phyloP scores from a whole-genome alignment of 441 rosid genomes.

The Populus tomentosa region DNA sequence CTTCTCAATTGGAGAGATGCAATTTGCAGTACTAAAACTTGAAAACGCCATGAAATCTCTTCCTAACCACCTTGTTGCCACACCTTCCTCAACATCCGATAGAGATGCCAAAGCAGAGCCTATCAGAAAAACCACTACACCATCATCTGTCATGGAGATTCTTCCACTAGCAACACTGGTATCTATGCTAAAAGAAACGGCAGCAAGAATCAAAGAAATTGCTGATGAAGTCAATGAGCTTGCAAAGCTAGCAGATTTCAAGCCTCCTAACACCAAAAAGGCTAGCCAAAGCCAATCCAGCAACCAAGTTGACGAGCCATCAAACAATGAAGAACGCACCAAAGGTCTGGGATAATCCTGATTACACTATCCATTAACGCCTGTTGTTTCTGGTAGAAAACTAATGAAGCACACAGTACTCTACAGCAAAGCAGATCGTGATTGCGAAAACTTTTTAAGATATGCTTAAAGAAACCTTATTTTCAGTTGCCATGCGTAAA shows the following conservation, averaged over 20 bases:
- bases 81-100: slow-evolving; percentile 3
- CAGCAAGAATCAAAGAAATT: slow-evolving; percentile 41
- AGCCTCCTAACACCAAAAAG: slow-evolving; percentile 31
- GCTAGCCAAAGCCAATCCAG: slow-evolving; percentile 18
- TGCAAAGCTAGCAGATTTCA: slow-evolving; percentile 40
- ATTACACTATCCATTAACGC: not conserved
- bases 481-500: not conserved
- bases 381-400: not conserved
- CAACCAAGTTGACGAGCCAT: not conserved
- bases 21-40: slow-evolving; percentile 48
- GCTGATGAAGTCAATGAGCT: slow-evolving; percentile 42
- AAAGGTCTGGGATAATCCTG: not conserved
- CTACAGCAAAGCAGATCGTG: no score
- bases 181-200: slow-evolving; percentile 44
- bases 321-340: not conserved
- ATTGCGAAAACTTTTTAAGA: no score
- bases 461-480: not conserved
- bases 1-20: slow-evolving; percentile 46
- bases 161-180: slow-evolving; percentile 49
- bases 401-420: no score
- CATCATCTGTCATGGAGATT: slow-evolving; percentile 35
- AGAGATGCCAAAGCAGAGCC: slow-evolving; percentile 19
- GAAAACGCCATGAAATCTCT: slow-evolving; percentile 43
- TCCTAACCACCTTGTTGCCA: slow-evolving; percentile 15
- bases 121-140: slow-evolving; percentile 11